Conservation (phyloP, 140 eudicot genomes). For the Oenanthe javanica region DNA sequence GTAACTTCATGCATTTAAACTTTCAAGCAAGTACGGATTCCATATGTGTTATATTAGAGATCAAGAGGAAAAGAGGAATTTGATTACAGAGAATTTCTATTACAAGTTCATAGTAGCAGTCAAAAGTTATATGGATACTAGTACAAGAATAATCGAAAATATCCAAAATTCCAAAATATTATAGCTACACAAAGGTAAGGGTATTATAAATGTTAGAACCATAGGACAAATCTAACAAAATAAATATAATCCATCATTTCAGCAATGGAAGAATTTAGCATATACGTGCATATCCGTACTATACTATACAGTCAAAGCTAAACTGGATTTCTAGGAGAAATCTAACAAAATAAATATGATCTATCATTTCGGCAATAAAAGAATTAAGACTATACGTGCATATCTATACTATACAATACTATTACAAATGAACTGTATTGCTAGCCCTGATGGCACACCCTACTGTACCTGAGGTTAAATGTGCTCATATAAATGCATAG, state of each 20-base stretch:
- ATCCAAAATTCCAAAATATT: neutral
- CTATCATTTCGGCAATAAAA: neutral
- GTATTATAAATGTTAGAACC: neutral
- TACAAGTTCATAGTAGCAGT: slow-evolving; percentile 1
- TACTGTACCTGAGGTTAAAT: neutral
- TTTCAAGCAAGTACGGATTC: neutral
- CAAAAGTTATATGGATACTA: neutral
- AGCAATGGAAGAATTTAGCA: neutral
- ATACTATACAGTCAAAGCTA: neutral
- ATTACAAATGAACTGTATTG: no score
- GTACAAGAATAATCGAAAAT: neutral
- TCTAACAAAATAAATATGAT: neutral
- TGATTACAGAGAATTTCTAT: neutral
- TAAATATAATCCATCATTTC: neutral
- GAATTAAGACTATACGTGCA: neutral
- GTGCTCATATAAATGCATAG: neutral
- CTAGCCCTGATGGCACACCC: neutral
- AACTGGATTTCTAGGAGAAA: neutral
- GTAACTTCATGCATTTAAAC: neutral
- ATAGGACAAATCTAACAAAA: neutral
- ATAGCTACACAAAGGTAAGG: neutral
- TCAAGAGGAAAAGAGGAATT: neutral
- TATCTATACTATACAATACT: no score
- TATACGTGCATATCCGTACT: neutral
- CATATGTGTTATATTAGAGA: neutral